These are phyloP conservation scores for Daedaleopsis sinensis DNA, from an alignment of 768 basidiomycete genomes.

Conservation along the genomic window DNA sequence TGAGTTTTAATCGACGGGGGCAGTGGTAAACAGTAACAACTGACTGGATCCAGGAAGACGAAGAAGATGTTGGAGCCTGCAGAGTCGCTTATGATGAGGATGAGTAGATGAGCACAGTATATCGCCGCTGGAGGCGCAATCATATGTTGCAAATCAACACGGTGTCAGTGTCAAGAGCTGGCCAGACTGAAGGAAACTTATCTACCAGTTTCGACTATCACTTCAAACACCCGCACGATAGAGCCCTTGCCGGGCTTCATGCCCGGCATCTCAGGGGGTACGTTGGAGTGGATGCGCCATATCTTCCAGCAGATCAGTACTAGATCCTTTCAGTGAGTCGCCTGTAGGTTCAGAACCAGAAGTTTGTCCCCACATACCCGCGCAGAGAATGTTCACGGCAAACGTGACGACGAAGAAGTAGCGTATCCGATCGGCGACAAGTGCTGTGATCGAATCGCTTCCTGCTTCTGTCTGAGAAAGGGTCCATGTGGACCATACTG, in stretches of 20 bases:
- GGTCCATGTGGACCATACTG: not conserved
- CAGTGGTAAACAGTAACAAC: not conserved
- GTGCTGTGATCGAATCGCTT: not conserved
- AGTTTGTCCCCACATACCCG: not conserved
- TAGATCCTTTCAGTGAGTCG: not conserved
- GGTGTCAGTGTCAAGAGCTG: not conserved
- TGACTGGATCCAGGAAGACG: not conserved
- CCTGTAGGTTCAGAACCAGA: not conserved
- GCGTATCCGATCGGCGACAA: not conserved
- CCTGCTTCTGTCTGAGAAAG: not conserved
- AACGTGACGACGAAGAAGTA: not conserved
- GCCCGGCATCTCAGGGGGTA: not conserved
- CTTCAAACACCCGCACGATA: not conserved
- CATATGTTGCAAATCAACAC: not conserved
- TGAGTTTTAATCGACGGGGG: no score
- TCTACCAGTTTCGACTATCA: constrained; percentile 1
- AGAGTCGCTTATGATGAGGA: not conserved
- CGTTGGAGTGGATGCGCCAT: not conserved
- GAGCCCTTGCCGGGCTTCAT: not conserved
- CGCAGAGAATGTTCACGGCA: not conserved
- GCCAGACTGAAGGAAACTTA: no score
- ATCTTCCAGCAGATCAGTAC: not conserved
- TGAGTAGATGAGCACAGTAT: not conserved
- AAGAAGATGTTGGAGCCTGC: not conserved
- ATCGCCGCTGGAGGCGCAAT: not conserved